Conservation (phyloP, 305 asterid genomes). For the Fraxinus angustifolia region DNA sequence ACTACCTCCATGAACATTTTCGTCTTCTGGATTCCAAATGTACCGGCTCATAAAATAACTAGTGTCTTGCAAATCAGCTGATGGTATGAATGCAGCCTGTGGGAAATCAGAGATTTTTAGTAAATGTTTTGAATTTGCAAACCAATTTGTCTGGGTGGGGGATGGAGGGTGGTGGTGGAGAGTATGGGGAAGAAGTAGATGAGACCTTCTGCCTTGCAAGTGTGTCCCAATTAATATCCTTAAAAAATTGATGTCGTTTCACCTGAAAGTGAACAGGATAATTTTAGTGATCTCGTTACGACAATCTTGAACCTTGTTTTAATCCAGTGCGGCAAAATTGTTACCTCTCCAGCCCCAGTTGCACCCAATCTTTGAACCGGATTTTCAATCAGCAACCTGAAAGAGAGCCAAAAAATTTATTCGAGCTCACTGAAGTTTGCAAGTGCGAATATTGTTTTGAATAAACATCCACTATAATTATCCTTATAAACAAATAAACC, state of each 20-base stretch:
- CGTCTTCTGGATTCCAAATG: slow-evolving; percentile 90
- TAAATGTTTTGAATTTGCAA: slow-evolving; percentile 10
- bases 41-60: slow-evolving; percentile 98
- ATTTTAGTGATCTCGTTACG: slow-evolving; percentile 3
- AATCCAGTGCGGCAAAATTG: not conserved
- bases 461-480: not conserved
- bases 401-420: slow-evolving; percentile 18
- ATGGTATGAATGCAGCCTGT: slow-evolving; percentile 93
- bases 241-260: slow-evolving; percentile 67
- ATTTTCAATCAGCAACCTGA: slow-evolving; percentile 80
- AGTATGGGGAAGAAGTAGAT: slow-evolving; percentile 17
- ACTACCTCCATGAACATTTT: slow-evolving; percentile 63
- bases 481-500: not conserved
- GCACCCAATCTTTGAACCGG: slow-evolving; percentile 94
- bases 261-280: slow-evolving; percentile 49
- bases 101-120: slow-evolving; percentile 21
- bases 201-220: slow-evolving; percentile 91
- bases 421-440: slow-evolving; percentile 14
- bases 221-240: slow-evolving; percentile 83
- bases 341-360: slow-evolving; percentile 87
- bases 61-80: slow-evolving; percentile 80
- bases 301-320: slow-evolving; percentile 18
- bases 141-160: not conserved
- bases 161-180: not conserved
- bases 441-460: not conserved